Conservation (phyloP, 2,329 filamentous ascomycete genomes). For the Xylariales sp. region DNA sequence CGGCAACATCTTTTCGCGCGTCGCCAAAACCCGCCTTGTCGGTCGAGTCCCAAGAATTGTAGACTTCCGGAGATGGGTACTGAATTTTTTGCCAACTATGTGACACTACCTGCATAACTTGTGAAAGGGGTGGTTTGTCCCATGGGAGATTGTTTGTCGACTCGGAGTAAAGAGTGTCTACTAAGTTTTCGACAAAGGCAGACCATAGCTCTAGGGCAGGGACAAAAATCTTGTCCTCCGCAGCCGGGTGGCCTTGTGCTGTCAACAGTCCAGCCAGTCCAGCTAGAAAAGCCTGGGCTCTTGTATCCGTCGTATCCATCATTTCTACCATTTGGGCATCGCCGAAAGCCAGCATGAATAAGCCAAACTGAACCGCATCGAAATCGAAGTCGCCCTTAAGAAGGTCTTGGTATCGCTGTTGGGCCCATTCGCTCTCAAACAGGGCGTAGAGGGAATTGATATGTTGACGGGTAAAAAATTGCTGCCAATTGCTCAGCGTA, state of each 20-base stretch:
- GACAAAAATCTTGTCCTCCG: conserved; percentile 80
- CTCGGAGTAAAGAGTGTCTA: conserved; percentile 66
- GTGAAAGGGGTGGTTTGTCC: conserved; percentile 67
- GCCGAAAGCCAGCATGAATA: conserved; percentile 75
- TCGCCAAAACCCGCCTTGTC: conserved; percentile 75
- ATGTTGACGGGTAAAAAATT: conserved; percentile 70
- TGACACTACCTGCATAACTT: conserved; percentile 73
- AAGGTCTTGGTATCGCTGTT: conserved; percentile 65
- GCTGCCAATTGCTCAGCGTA: conserved; percentile 71
- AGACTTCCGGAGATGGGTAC: conserved; percentile 69
- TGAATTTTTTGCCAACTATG: conserved; percentile 76
- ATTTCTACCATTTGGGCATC: conserved; percentile 72
- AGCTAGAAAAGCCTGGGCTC: conserved; percentile 64
- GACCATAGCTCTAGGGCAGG: conserved; percentile 85
- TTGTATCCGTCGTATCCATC: conserved; percentile 63
- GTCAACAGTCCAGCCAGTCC: conserved; percentile 74
- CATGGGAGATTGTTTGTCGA: conserved; percentile 62
- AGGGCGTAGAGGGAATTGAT: conserved; percentile 68
- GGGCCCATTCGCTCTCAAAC: conserved; percentile 70
- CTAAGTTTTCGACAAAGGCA: conserved; percentile 76
- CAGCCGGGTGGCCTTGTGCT: conserved; percentile 73
- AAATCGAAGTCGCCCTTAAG: conserved; percentile 71
- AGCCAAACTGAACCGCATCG: conserved; percentile 72
- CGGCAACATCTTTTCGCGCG: conserved; percentile 81
- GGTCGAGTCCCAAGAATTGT: conserved; percentile 75